Conservation (phyloP, 805 yeast species). For the Pichia pseudocactophila region DNA sequence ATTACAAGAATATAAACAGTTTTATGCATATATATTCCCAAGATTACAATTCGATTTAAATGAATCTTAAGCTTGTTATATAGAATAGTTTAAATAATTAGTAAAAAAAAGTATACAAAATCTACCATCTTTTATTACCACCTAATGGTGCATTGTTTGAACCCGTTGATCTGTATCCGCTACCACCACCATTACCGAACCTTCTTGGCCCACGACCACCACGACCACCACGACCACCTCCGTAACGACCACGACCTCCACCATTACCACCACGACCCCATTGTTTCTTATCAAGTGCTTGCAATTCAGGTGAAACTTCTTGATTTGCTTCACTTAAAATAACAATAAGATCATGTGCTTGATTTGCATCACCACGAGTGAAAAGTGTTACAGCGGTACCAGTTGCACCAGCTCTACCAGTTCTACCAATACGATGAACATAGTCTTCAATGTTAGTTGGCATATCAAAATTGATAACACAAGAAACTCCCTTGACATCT, state of each 20-base stretch:
- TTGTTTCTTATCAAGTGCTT: slow-evolving; percentile 66
- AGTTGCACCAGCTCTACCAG: slow-evolving; percentile 96
- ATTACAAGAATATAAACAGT: slow-evolving; percentile 13
- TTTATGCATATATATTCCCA: slow-evolving; percentile 11
- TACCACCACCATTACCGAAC: slow-evolving; percentile 23
- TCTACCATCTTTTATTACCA: slow-evolving; percentile 28
- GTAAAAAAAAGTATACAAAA: not conserved
- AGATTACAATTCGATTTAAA: not conserved
- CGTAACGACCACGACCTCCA: slow-evolving; percentile 48
- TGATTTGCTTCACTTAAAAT: slow-evolving; percentile 95
- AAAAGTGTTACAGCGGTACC: slow-evolving; percentile 96
- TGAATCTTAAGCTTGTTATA: not conserved
- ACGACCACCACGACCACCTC: slow-evolving; percentile 42
- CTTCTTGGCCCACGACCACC: slow-evolving; percentile 33
- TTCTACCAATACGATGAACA: slow-evolving; percentile 98
- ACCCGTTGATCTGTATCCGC: slow-evolving; percentile 24
- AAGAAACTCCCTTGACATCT: slow-evolving; percentile 97
- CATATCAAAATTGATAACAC: slow-evolving; percentile 92
- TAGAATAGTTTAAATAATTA: not conserved
- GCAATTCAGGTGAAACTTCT: slow-evolving; percentile 70
- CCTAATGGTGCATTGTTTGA: slow-evolving; percentile 41
- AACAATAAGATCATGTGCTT: slow-evolving; percentile 83
- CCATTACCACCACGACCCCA: slow-evolving; percentile 45
- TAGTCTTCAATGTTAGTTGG: slow-evolving; percentile 98
- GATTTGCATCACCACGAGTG: slow-evolving; percentile 76